phyloP scores from a whole-genome alignment of 495 filamentous ascomycete genomes.

The Ramalina intermedia region DNA sequence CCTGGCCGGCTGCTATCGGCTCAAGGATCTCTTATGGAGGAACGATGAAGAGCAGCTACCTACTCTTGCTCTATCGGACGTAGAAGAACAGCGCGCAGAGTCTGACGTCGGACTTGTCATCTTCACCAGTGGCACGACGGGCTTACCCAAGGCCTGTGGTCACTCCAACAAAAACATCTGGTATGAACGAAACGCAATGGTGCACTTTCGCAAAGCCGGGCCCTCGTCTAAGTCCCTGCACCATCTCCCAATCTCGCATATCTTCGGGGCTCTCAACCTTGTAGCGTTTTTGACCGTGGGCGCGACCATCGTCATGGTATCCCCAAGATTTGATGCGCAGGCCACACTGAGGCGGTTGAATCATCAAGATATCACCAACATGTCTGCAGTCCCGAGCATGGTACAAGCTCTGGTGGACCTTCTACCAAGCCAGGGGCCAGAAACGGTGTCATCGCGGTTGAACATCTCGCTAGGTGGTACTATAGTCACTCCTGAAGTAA shows the following conservation, averaged over 20 bases:
- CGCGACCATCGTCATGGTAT: slow-evolving; percentile 21
- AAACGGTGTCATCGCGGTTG: slow-evolving; percentile 15
- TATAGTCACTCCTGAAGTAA: slow-evolving; percentile 17
- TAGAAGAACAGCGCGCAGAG: neutral
- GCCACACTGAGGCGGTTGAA: slow-evolving; percentile 19
- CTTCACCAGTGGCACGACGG: slow-evolving; percentile 30
- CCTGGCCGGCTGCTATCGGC: no score
- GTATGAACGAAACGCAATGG: slow-evolving; percentile 11
- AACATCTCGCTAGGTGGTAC: slow-evolving; percentile 20
- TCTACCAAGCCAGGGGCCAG: slow-evolving; percentile 6
- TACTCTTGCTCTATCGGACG: no score
- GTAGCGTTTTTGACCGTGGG: slow-evolving; percentile 23
- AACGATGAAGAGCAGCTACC: no score
- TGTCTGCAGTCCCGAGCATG: slow-evolving; percentile 25
- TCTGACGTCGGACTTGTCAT: slow-evolving; percentile 18
- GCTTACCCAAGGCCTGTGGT: slow-evolving; percentile 27
- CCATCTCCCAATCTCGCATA: slow-evolving; percentile 24
- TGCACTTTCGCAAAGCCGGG: slow-evolving; percentile 6
- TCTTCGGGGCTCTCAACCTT: slow-evolving; percentile 21
- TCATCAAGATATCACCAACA: slow-evolving; percentile 18
- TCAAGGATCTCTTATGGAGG: no score
- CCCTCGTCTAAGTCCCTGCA: slow-evolving; percentile 16
- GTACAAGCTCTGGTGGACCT: slow-evolving; percentile 18
- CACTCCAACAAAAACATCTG: slow-evolving; percentile 17
- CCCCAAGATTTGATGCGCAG: slow-evolving; percentile 19